Evolutionary conservation across 1,284 basidiomycete species (phyloP).

Genomic region (Neotropicomus parvogracilis): DNA sequence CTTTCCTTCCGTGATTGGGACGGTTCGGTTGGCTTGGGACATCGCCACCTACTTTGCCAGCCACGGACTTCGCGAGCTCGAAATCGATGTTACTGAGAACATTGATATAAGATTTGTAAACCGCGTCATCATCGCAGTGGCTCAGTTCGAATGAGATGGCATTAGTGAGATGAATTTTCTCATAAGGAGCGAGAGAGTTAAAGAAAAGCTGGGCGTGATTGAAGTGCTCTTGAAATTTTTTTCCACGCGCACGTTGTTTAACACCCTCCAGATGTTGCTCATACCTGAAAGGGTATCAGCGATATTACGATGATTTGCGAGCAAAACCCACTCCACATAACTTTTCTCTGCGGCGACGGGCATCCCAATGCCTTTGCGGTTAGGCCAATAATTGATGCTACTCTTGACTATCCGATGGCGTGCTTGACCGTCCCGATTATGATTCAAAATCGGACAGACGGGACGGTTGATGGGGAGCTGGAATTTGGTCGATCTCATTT

Average conservation of each 20-base stretch:
- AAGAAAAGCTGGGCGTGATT: conserved; percentile 73
- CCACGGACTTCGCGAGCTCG: conserved; percentile 64
- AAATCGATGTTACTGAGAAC: conserved; percentile 68
- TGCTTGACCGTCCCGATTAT: conserved; percentile 63
- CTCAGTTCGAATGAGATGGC: conserved; percentile 78
- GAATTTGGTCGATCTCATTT: conserved; percentile 21
- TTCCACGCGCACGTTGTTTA: conserved; percentile 64
- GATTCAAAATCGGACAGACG: conserved; percentile 75
- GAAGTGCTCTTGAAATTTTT: conserved; percentile 73
- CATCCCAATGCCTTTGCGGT: conserved; percentile 54
- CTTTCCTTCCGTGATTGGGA: conserved; percentile 55
- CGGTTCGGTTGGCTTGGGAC: conserved; percentile 47
- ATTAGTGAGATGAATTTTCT: conserved; percentile 62
- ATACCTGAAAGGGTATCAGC: conserved; percentile 33
- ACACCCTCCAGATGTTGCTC: conserved; percentile 54
- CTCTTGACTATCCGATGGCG: conserved; percentile 61
- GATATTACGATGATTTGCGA: background rate
- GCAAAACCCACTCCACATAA: conserved; percentile 49
- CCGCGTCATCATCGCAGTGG: conserved; percentile 71
- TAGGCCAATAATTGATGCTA: conserved; percentile 71
- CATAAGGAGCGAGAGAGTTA: conserved; percentile 67
- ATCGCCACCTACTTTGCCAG: conserved; percentile 58
- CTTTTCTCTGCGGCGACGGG: conserved; percentile 49
- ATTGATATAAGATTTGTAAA: conserved; percentile 65
- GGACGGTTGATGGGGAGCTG: conserved; percentile 80